Percentiles rank a stretch among this genome's conserved stretches.
phyloP scores from a whole-genome alignment of 2,329 filamentous ascomycete genomes.

The Venturia nashicola region DNA sequence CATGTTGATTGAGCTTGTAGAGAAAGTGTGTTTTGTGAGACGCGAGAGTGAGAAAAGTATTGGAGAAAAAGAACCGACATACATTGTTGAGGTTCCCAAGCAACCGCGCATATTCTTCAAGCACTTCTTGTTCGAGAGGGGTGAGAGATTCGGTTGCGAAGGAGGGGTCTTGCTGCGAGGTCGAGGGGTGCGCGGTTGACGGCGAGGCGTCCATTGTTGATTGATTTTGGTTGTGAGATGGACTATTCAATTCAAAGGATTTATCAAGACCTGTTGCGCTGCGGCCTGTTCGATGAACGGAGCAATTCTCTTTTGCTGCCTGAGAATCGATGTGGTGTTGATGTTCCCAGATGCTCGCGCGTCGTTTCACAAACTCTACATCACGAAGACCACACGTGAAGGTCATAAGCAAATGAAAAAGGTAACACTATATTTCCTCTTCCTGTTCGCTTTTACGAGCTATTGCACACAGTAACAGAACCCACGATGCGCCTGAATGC shows the following conservation, averaged over 20 bases:
- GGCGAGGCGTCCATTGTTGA: conserved; percentile 1
- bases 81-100: conserved; percentile 88
- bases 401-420: background rate
- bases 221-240: background rate
- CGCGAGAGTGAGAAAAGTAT: too few species aligned
- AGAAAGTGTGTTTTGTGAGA: too few species aligned
- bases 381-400: background rate
- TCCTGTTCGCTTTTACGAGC: background rate
- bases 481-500: background rate
- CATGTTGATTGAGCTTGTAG: too few species aligned
- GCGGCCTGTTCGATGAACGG: too few species aligned
- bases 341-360: background rate
- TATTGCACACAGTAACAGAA: background rate
- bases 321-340: background rate
- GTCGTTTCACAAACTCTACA: background rate
- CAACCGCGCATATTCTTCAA: conserved; percentile 84
- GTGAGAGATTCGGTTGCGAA: conserved; percentile 35
- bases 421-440: background rate
- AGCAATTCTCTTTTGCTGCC: too few species aligned
- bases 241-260: too few species aligned
- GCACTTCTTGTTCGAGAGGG: conserved; percentile 80
- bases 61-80: conserved; percentile 15
- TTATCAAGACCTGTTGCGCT: background rate
- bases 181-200: background rate
- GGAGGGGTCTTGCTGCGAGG: conserved; percentile 9